Evolutionary conservation across 345 rosid genomes (phyloP), one percentile per base, ranked within the genome.

Genomic region (Zanthoxylum bungeanum): DNA sequence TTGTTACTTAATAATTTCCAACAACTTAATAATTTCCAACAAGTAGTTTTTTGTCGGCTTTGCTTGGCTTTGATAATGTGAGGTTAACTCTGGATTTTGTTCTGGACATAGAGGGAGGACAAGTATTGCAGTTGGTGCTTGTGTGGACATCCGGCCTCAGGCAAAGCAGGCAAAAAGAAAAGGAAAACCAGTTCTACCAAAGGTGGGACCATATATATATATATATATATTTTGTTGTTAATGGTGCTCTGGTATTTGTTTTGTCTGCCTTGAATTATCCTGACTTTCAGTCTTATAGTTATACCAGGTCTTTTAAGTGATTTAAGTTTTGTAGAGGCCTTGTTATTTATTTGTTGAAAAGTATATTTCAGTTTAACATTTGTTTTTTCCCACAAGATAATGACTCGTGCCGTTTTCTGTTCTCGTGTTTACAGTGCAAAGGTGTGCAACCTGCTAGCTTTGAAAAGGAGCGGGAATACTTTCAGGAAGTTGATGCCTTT

Each of bases 401-500:
- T 4, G 50, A 66, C 56, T 49, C 52, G 16, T 33, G 70, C 28
- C 22, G 21, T n/a, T 49, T 11, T 52, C 3, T 52, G 68, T 73
- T 69, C 53, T n/a, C n/a, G n/a, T n/a, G n/a, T n/a, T n/a, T n/a
- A n/a, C n/a, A n/a, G n/a, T n/a, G n/a, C n/a, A n/a, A 85, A 77
- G 79, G 56, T 64, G 83, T 57, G 52, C 81, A 79, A 37, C 86
- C 79, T 77, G 81, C 80, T 68, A 85, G 75, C 78, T 82, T 92
- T 3, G 86, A 85, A 79, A 90, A 80, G 84, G 98, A 92, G 80
- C 78, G 78, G 42, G 77, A 85, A 66, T 95, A 95, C 68, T 94
- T 92, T 82, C 59, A 83, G 52, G 93, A 92, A 76, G 91, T 95
- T 70, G 99, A 92, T 88, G 98, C 90, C 39, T 92, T 92, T 60